phyloP scores from a whole-genome alignment of 345 rosid species.

The Carallia brachiata region DNA sequence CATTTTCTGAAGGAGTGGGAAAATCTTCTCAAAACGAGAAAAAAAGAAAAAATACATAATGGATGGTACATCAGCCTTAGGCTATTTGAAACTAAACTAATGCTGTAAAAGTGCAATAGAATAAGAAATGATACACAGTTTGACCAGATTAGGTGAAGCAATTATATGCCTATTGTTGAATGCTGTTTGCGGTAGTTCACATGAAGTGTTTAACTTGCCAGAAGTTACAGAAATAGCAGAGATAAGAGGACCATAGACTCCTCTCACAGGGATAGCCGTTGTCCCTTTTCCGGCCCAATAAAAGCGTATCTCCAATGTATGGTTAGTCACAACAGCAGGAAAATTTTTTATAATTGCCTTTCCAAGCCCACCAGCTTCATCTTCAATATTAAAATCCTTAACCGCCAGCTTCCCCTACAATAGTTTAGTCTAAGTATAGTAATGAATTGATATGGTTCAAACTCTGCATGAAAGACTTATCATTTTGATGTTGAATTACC shows the following conservation, averaged over 20 bases:
- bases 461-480: too few relatives aligned
- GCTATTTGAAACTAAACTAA: too few relatives aligned
- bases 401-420: slow-evolving; percentile 1
- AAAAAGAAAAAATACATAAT: background rate
- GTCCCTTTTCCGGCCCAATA: slow-evolving; percentile 26
- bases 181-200: too few relatives aligned
- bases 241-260: slow-evolving; percentile 24
- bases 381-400: slow-evolving; percentile 14
- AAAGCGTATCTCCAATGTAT: slow-evolving; percentile 18
- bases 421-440: background rate
- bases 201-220: background rate
- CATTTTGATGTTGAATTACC: too few relatives aligned
- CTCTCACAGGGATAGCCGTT: slow-evolving; percentile 6
- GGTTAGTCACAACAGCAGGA: slow-evolving; percentile 8
- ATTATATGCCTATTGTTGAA: too few relatives aligned
- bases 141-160: too few relatives aligned
- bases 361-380: slow-evolving; percentile 13
- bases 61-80: too few relatives aligned
- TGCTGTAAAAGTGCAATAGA: too few relatives aligned
- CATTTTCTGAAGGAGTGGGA: slow-evolving; percentile 7
- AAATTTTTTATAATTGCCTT: slow-evolving; percentile 10
- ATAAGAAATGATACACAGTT: too few relatives aligned
- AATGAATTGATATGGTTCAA: background rate
- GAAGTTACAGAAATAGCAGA: slow-evolving; percentile 21
- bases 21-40: slow-evolving; percentile 1